A percentile compares a stretch with the other conserved stretches of the same genome.
phyloP scores from a whole-genome alignment of 768 basidiomycete genomes.

The Phanerochaete sordida region DNA sequence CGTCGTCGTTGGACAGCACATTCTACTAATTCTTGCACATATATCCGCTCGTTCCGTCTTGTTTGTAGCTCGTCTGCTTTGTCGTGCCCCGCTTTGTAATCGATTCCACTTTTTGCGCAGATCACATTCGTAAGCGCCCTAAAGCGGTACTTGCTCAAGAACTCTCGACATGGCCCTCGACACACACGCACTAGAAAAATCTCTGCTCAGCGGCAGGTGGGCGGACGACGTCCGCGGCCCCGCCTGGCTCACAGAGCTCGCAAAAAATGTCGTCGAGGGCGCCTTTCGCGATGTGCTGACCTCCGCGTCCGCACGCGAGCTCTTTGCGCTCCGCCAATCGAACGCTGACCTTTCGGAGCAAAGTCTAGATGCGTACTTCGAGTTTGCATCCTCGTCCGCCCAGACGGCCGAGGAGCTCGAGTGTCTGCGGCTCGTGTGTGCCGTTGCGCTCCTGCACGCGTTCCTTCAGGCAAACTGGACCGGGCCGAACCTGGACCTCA shows the following conservation, averaged over 20 bases:
- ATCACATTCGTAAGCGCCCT: constrained; percentile 4
- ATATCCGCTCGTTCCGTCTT: neutral
- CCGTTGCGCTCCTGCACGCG: constrained; percentile 78
- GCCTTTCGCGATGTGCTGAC: constrained; percentile 49
- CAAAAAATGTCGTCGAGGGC: constrained; percentile 56
- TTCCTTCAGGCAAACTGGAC: constrained; percentile 97
- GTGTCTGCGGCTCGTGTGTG: constrained; percentile 57
- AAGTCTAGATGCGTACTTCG: constrained; percentile 35
- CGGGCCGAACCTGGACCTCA: constrained; percentile 77
- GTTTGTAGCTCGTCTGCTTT: neutral
- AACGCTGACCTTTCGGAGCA: constrained; percentile 31
- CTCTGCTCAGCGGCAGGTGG: constrained; percentile 53
- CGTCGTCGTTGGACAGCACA: neutral
- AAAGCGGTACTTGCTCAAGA: neutral
- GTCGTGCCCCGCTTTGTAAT: constrained; percentile 9
- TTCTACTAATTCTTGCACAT: constrained; percentile 1
- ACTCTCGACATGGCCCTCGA: constrained; percentile 16
- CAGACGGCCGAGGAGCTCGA: constrained; percentile 43
- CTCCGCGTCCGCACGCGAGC: constrained; percentile 30
- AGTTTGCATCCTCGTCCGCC: constrained; percentile 26
- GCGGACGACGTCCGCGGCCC: constrained; percentile 14
- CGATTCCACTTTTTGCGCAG: constrained; percentile 7
- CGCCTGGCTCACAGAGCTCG: constrained; percentile 33
- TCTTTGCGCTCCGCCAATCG: constrained; percentile 31
- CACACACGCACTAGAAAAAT: constrained; percentile 43